Percentiles rank a stretch among this genome's conserved stretches.
Conservation (phyloP, 495 filamentous ascomycete genomes). For the Jackrogersella multiformis region DNA sequence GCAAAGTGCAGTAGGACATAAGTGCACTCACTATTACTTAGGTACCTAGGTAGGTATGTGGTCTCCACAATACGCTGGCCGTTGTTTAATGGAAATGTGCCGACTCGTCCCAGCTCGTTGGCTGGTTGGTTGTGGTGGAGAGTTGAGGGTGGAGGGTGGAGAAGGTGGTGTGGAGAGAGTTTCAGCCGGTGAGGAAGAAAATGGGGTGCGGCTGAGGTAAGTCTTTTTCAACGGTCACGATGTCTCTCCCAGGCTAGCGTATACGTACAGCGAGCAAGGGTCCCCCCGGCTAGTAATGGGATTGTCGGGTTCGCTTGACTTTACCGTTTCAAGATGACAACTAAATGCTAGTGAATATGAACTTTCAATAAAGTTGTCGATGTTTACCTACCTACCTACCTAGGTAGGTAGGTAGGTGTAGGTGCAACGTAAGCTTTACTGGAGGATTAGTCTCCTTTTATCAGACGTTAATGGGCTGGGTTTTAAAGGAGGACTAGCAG, state of each 20-base stretch:
- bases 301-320: conserved; percentile 29
- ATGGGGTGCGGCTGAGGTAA: conserved; percentile 32
- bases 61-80: conserved; percentile 2
- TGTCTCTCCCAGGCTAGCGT: conserved; percentile 1
- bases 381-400: too few relatives aligned
- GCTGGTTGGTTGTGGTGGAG: conserved; percentile 1
- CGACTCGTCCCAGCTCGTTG: conserved; percentile 23
- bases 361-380: conserved; percentile 3
- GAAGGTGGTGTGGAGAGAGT: conserved; percentile 15
- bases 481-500: too few relatives aligned
- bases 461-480: too few relatives aligned
- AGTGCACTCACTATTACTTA: too few relatives aligned
- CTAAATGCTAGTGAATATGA: neutral
- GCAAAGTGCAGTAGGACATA: too few relatives aligned
- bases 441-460: too few relatives aligned
- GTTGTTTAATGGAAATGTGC: conserved; percentile 20
- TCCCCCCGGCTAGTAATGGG: neutral
- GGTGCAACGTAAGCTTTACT: too few relatives aligned
- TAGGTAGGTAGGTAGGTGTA: too few relatives aligned
- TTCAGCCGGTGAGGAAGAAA: conserved; percentile 28
- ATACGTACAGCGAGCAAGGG: conserved; percentile 2
- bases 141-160: conserved; percentile 1
- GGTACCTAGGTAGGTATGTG: neutral
- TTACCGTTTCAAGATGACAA: conserved; percentile 34
- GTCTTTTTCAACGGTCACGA: conserved; percentile 29